Base-by-base conservation (phyloP, 805 yeast genomes). In the Candida argentea region DNA sequence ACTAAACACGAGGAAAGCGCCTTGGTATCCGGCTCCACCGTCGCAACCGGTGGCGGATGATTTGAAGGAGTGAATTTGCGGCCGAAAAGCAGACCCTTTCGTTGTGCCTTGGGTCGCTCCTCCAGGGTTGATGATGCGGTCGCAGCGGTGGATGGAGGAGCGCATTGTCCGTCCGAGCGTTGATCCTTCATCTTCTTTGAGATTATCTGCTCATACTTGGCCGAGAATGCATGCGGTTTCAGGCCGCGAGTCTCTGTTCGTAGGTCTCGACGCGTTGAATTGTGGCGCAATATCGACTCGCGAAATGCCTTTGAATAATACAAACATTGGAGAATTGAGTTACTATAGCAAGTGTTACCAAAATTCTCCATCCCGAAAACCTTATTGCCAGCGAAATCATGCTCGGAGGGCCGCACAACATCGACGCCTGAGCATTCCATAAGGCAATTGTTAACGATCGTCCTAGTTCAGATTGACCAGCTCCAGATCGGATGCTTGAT, bases 271-370 rank as follows among this genome's bases (percentile, higher is more conserved):
- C 45, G 40, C 2, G 46, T 38, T 5, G 27, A 26, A 18, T 52
- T 52, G 36, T 61, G 59, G n/a, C 39, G 31, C 7, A 56, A 34
- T 16, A 61, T 64, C 29, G 58, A 53, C 27, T 74, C 49, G 2
- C 96, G 68, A 44, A 91, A 85, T 16, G 67, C 68, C 15, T 69
- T 65, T 3, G 89, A 68, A 55, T 81, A 77, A 59, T 72, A 89
- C 6, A 89, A 65, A 39, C 94, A 84, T 50, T 91, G 98, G 14
- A 91, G 57, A 17, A 91, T 82, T 6, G 95, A 84, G 43, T 91
- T 91, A 54, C 94, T 83, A 57, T 89, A 89, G 57, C 97, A 91
- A 0, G 96, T 86, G 49, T 86, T 79, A 2, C 94, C 94, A 43
- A 80, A 81, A 46, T 82, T 82, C 47, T 82, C 91, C 69, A 79